A percentile compares a stretch with the other conserved stretches of the same genome.
Evolutionary conservation across 2,329 filamentous ascomycete genomes (phyloP).

Genomic region (Monilinia vaccinii-corymbosi): DNA sequence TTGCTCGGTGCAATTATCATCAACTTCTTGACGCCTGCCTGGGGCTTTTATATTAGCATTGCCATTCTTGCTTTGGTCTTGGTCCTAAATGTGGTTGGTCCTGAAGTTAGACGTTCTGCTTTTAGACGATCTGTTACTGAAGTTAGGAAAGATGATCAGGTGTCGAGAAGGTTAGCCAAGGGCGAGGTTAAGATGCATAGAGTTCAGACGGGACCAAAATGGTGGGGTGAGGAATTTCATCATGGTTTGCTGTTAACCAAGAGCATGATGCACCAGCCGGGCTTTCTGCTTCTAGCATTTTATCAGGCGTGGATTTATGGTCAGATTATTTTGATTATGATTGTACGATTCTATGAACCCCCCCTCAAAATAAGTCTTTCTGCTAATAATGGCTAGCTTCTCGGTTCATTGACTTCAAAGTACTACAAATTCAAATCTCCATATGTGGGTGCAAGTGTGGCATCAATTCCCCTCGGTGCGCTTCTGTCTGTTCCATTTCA

Average conservation of each 20-base stretch:
- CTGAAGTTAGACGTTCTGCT: conserved; percentile 61
- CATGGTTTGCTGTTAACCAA: conserved; percentile 57
- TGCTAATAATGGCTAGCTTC: conserved; percentile 34
- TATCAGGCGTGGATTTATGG: conserved; percentile 74
- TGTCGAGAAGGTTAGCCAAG: conserved; percentile 52
- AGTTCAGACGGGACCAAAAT: conserved; percentile 59
- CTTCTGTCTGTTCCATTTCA: conserved; percentile 63
- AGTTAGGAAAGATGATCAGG: conserved; percentile 43
- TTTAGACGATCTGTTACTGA: conserved; percentile 61
- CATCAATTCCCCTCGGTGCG: conserved; percentile 58
- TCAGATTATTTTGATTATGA: conserved; percentile 63
- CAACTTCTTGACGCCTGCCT: conserved; percentile 52
- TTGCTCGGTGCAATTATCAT: conserved; percentile 63
- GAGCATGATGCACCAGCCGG: conserved; percentile 65
- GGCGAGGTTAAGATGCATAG: conserved; percentile 73
- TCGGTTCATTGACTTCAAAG: conserved; percentile 62
- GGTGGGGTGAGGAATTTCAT: conserved; percentile 70
- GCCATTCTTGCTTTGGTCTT: conserved; percentile 56
- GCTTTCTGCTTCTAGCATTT: conserved; percentile 62
- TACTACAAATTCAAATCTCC: conserved; percentile 56
- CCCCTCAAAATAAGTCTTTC: conserved; percentile 11
- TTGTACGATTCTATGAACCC: conserved; percentile 38
- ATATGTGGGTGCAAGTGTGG: conserved; percentile 57
- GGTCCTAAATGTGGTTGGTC: conserved; percentile 60
- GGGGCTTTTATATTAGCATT: conserved; percentile 69